Conservation (phyloP, 495 filamentous ascomycete genomes). For the Penicillium cinerascens region DNA sequence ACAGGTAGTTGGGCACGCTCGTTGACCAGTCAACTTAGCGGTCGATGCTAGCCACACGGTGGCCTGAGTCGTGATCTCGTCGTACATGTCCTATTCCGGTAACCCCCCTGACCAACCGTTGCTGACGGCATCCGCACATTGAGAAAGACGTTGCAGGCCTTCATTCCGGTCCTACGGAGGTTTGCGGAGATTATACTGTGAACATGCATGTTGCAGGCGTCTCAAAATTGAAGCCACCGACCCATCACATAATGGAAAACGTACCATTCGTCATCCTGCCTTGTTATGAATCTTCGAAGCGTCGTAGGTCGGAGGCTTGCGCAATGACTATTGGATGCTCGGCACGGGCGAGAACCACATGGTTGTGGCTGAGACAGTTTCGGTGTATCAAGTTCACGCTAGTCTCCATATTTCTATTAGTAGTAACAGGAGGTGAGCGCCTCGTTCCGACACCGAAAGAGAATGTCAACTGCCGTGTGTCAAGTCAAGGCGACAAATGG, state of each 20-base stretch:
- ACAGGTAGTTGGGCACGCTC: background rate
- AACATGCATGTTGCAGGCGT: slow-evolving; percentile 1
- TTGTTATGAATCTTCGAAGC: background rate
- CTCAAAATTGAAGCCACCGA: slow-evolving; percentile 7
- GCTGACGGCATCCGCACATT: slow-evolving; percentile 2
- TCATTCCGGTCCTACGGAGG: slow-evolving; percentile 7
- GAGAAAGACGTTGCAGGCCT: slow-evolving; percentile 1
- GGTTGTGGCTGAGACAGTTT: slow-evolving; percentile 32
- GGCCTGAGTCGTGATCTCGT: slow-evolving; percentile 13
- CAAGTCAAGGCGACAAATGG: background rate
- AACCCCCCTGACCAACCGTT: slow-evolving; percentile 11
- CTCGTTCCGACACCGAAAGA: background rate
- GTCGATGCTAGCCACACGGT: background rate
- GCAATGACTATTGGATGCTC: slow-evolving; percentile 1
- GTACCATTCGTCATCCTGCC: background rate
- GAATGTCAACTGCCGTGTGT: background rate
- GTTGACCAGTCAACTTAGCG: background rate
- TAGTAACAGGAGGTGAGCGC: slow-evolving; percentile 15
- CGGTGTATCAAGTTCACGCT: slow-evolving; percentile 24
- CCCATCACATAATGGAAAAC: background rate
- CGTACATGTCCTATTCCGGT: background rate
- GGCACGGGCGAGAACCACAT: slow-evolving; percentile 23
- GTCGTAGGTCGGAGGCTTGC: background rate
- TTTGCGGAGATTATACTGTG: slow-evolving; percentile 12
- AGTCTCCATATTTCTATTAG: slow-evolving; percentile 30